Evolutionary conservation across 2,329 filamentous ascomycete genomes (phyloP).

Genomic region (Penicillium brevicompactum): DNA sequence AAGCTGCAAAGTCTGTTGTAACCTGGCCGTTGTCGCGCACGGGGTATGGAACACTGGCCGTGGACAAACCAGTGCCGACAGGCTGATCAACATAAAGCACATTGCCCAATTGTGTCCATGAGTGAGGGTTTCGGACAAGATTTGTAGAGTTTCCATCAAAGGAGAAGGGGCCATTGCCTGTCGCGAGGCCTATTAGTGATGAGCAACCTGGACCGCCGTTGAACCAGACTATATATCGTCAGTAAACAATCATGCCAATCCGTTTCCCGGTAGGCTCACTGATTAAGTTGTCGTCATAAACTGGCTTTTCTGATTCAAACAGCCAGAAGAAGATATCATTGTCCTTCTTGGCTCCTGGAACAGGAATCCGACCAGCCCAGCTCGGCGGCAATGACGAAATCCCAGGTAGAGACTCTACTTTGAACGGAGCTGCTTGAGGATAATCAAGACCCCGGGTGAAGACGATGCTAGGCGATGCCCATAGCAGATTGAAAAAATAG

Average conservation of each 20-base stretch:
- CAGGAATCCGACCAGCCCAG: conserved; percentile 38
- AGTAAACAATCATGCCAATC: neutral
- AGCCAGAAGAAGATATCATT: conserved; percentile 43
- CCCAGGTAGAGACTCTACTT: conserved; percentile 34
- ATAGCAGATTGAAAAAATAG: conserved; percentile 24
- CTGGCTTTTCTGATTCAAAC: conserved; percentile 33
- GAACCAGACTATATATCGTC: conserved; percentile 35
- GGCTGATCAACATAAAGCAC: conserved; percentile 42
- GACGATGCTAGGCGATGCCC: conserved; percentile 15
- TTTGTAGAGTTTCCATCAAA: conserved; percentile 33
- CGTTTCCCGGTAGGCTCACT: conserved; percentile 22
- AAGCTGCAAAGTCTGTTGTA: conserved; percentile 33
- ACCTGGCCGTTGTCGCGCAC: conserved; percentile 30
- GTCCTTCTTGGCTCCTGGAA: conserved; percentile 29
- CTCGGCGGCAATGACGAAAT: conserved; percentile 31
- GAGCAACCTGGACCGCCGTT: conserved; percentile 42
- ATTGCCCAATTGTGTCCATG: conserved; percentile 37
- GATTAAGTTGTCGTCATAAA: conserved; percentile 37
- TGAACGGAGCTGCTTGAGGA: conserved; percentile 23
- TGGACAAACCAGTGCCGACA: conserved; percentile 39
- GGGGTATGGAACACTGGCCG: conserved; percentile 32
- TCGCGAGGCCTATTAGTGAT: conserved; percentile 34
- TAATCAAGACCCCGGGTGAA: conserved; percentile 2
- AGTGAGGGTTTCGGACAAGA: conserved; percentile 26
- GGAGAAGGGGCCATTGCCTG: conserved; percentile 37